These are phyloP conservation scores for Diaporthe capsici DNA, from an alignment of 2,329 filamentous ascomycete species.

Conservation along the genomic window DNA sequence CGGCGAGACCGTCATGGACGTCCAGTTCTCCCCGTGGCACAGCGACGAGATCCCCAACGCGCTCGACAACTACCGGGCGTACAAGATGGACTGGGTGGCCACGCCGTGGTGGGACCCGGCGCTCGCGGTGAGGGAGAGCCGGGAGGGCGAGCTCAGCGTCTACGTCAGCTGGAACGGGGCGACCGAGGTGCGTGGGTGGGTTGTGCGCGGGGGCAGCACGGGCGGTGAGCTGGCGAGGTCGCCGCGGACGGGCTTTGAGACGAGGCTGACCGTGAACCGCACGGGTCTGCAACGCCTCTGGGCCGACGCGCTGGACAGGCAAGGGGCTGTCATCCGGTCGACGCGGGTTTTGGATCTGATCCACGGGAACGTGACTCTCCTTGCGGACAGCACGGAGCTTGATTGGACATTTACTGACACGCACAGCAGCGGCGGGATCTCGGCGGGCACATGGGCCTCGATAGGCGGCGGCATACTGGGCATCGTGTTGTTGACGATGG, in stretches of 20 bases:
- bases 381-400: constrained; percentile 16
- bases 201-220: constrained; percentile 23
- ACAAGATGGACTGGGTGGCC: constrained; percentile 49
- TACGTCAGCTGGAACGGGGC: constrained; percentile 53
- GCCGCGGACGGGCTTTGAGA: constrained; percentile 40
- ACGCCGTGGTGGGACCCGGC: constrained; percentile 46
- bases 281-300: constrained; percentile 30
- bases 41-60: constrained; percentile 46
- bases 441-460: background rate
- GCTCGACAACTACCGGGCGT: constrained; percentile 47
- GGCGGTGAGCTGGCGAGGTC: constrained; percentile 29
- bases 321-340: constrained; percentile 45
- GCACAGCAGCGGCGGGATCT: background rate
- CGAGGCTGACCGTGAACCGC: constrained; percentile 30
- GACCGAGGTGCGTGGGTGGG: constrained; percentile 48
- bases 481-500: background rate
- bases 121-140: constrained; percentile 42
- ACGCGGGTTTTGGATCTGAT: constrained; percentile 45
- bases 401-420: constrained; percentile 1
- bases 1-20: constrained; percentile 57
- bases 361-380: constrained; percentile 26
- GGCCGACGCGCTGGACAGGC: constrained; percentile 39
- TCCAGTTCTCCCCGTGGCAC: constrained; percentile 52
- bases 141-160: constrained; percentile 33
- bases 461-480: constrained; percentile 19